A percentile compares a stretch with the other conserved stretches of the same genome.
Evolutionary conservation across 2,329 filamentous ascomycete species (phyloP).

Genomic region (Fusarium brachygibbosum): DNA sequence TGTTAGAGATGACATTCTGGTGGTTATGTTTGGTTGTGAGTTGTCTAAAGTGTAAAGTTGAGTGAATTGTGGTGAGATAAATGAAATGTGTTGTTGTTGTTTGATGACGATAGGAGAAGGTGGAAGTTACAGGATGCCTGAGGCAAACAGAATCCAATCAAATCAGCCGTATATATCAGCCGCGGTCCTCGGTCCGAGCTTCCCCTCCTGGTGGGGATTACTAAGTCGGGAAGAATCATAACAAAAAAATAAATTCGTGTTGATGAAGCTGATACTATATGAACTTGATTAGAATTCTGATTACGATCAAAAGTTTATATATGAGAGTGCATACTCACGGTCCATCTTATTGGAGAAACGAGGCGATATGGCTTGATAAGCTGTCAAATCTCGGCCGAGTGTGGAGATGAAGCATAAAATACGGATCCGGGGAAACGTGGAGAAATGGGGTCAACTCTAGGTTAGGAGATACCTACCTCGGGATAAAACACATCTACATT

Average conservation of each 20-base stretch:
- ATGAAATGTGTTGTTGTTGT: slow-evolving; percentile 9
- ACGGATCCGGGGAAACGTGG: slow-evolving; percentile 9
- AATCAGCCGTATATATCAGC: slow-evolving; percentile 26
- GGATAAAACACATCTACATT: neutral
- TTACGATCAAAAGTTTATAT: neutral
- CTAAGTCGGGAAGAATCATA: neutral
- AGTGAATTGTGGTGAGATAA: slow-evolving; percentile 1
- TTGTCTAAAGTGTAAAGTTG: neutral
- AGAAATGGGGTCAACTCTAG: neutral
- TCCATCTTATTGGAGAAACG: neutral
- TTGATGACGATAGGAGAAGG: slow-evolving; percentile 16
- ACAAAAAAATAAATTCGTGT: neutral
- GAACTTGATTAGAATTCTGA: too few relatives aligned
- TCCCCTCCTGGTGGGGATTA: neutral
- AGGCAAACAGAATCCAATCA: neutral
- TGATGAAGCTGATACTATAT: neutral
- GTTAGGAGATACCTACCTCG: neutral
- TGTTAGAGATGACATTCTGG: slow-evolving; percentile 2
- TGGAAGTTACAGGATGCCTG: neutral
- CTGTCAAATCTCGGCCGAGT: neutral
- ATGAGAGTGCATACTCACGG: too few relatives aligned
- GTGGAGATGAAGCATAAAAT: neutral
- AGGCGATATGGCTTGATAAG: neutral
- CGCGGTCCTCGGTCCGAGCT: slow-evolving; percentile 19
- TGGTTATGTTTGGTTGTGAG: neutral